Base-by-base conservation (phyloP, 108 stramenopile species). In the Fragilaria crotonensis region DNA sequence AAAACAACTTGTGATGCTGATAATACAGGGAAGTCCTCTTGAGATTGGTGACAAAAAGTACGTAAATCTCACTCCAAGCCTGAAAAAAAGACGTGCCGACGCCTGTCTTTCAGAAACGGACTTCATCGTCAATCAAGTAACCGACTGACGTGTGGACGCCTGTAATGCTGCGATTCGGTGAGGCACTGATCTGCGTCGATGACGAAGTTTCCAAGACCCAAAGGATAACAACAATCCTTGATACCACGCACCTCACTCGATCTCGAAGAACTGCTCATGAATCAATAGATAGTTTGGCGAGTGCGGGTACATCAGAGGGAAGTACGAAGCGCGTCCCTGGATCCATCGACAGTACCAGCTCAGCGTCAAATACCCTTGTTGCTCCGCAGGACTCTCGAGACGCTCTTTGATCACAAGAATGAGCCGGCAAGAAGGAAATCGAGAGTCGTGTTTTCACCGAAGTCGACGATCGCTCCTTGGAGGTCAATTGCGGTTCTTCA, bases 11-110 rank as follows among this genome's bases (percentile, higher is more conserved):
- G 79, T 60, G 56, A 51, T 11, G 77, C 67, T 45, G 84, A 88
- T 1, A n/a, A n/a, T n/a, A n/a, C n/a, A 72, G 92, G 25, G 80
- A 90, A 60, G 83, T 85, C 7, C 61, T 94, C n/a, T 59, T 90
- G 25, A 71, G 76, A 1, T 79, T 79, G 52, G 89, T 94, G 22
- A 94, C 90, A 59, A 90, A 79, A 36, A 89, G 90, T 71, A 75
- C 72, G 36, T 80, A 94, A 60, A 67, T 94, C 29, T 67, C 77
- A 28, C 62, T 76, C 14, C 85, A 85, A 59, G 87, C 93, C 4
- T 87, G 87, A 25, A 46, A 63, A 23, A 83, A 89, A 49, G 65
- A 59, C 5, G 45, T 94, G 21, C 93, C 93, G 29, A 70, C 48
- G 2, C 45, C 54, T 53, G 61, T 80, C 9, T 80, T 75, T 51